Evolutionary conservation across 2,329 filamentous ascomycete species (phyloP).

Genomic region (Fusarium agapanthi): DNA sequence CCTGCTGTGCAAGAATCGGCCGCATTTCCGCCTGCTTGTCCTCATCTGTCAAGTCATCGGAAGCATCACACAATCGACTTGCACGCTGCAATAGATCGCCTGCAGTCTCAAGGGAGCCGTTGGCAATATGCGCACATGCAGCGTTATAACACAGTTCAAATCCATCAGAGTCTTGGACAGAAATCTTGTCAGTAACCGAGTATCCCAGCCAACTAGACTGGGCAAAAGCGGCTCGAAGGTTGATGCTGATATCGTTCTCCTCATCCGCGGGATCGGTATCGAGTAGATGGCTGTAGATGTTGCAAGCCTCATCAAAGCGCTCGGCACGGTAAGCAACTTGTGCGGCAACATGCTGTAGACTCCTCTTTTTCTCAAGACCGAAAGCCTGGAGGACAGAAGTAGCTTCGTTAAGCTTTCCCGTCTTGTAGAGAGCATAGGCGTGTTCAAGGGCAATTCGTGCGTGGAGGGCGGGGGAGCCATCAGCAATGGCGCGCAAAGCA

Average conservation of each 20-base stretch:
- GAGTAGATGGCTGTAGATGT: conserved; percentile 69
- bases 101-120: conserved; percentile 71
- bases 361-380: conserved; percentile 44
- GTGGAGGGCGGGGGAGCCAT: conserved; percentile 68
- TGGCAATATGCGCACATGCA: conserved; percentile 76
- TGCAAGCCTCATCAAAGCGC: conserved; percentile 72
- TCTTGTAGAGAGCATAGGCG: conserved; percentile 86
- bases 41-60: conserved; percentile 76
- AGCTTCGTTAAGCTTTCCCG: conserved; percentile 74
- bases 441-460: conserved; percentile 72
- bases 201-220: conserved; percentile 76
- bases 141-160: conserved; percentile 87
- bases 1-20: conserved; percentile 79
- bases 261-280: conserved; percentile 63
- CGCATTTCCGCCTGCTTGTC: conserved; percentile 79
- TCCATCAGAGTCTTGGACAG: conserved; percentile 70
- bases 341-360: conserved; percentile 65
- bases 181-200: conserved; percentile 52
- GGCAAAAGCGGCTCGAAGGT: conserved; percentile 74
- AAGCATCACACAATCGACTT: conserved; percentile 73
- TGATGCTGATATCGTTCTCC: conserved; percentile 79
- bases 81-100: conserved; percentile 75
- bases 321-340: conserved; percentile 79
- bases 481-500: conserved; percentile 73
- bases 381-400: conserved; percentile 52